Conservation (phyloP, 768 basidiomycete species). For the Boletus vermiculosoides region DNA sequence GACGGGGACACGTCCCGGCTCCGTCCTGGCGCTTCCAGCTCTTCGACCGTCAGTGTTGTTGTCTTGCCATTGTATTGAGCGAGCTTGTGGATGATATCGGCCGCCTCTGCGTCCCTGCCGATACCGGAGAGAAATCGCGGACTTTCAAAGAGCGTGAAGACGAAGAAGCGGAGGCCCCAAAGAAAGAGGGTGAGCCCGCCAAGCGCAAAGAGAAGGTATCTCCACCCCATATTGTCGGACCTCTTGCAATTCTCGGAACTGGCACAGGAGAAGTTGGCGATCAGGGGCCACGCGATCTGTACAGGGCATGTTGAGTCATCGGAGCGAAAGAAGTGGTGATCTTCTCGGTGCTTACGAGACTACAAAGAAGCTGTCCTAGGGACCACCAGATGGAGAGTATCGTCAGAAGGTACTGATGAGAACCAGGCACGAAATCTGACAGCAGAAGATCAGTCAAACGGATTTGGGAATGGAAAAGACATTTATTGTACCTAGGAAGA, state of each 20-base stretch:
- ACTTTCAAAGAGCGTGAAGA: conserved; percentile 54
- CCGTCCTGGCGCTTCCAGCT: conserved; percentile 39
- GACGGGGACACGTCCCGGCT: conserved; percentile 7
- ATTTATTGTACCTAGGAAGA: conserved; percentile 43
- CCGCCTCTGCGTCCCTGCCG: conserved; percentile 52
- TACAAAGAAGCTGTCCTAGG: conserved; percentile 51
- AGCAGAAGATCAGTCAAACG: conserved; percentile 7
- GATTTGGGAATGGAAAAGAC: neutral
- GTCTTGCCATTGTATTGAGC: conserved; percentile 50
- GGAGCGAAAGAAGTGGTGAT: neutral
- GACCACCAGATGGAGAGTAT: conserved; percentile 61
- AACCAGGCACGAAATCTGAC: conserved; percentile 49
- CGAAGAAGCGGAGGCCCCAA: conserved; percentile 52
- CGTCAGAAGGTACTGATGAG: conserved; percentile 59
- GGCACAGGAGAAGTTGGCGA: conserved; percentile 53
- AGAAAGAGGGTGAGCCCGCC: conserved; percentile 52
- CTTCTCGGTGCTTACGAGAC: conserved; percentile 35
- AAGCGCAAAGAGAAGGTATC: conserved; percentile 54
- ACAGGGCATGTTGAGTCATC: neutral
- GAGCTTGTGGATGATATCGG: conserved; percentile 46
- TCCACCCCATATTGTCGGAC: conserved; percentile 61
- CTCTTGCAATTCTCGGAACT: conserved; percentile 36
- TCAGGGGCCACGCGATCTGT: conserved; percentile 60
- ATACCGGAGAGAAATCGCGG: conserved; percentile 57
- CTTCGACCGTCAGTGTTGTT: conserved; percentile 42